Evolutionary conservation across 352 stramenopile genomes (phyloP).

Genomic region (Elongisporangium prolatum): DNA sequence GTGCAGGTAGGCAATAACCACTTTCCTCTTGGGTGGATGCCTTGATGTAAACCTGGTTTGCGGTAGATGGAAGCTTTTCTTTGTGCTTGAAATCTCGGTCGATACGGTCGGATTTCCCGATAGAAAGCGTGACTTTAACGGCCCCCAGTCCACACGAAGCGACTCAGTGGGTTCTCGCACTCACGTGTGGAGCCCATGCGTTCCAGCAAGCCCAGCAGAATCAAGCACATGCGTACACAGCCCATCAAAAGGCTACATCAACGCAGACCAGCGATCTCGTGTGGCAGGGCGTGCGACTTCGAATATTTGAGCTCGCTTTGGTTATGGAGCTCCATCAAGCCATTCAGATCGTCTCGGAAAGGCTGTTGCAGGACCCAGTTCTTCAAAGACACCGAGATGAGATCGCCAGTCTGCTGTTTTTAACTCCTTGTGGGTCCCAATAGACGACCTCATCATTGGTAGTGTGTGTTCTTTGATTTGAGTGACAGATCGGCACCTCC

Average conservation of each 20-base stretch:
- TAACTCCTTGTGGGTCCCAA: not conserved
- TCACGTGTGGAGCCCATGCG: slow-evolving; percentile 32
- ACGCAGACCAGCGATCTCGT: slow-evolving; percentile 16
- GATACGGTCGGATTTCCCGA: not conserved
- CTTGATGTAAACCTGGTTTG: not conserved
- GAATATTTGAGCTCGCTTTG: slow-evolving; percentile 34
- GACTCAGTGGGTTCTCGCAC: slow-evolving; percentile 26
- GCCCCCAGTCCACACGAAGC: slow-evolving; percentile 8
- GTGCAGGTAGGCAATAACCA: slow-evolving; percentile 5
- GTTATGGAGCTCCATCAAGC: slow-evolving; percentile 12
- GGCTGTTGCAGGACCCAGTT: not conserved
- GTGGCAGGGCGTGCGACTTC: slow-evolving; percentile 39
- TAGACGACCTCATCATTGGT: not conserved
- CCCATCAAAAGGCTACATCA: not conserved
- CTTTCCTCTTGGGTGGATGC: slow-evolving; percentile 1
- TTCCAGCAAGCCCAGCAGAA: slow-evolving; percentile 25
- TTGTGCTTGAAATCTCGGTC: not conserved
- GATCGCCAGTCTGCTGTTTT: slow-evolving; percentile 1
- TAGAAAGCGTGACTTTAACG: not conserved
- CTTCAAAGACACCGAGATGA: not conserved
- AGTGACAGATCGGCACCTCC: not conserved
- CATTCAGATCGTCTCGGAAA: slow-evolving; percentile 6
- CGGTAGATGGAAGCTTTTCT: not conserved
- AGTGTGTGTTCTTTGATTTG: not conserved
- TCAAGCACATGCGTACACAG: no score